Evolutionary conservation across 179 eudicot genomes (phyloP).

Genomic region (Pouteria campechiana): DNA sequence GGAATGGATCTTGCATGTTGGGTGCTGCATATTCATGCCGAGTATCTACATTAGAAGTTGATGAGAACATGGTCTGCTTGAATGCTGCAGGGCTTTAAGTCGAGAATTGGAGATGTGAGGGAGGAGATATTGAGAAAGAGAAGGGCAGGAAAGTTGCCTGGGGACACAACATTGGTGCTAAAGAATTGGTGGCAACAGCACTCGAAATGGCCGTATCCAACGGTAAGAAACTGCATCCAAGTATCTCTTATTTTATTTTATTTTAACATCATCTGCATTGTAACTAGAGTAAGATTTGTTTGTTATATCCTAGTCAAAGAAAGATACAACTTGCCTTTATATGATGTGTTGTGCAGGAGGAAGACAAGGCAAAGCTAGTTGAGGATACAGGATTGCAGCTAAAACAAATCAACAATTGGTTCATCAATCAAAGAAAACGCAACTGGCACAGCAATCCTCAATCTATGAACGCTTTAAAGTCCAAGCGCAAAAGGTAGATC

Average conservation of each 20-base stretch:
- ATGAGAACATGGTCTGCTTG: constrained; percentile 48
- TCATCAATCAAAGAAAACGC: constrained; percentile 95
- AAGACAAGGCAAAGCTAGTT: constrained; percentile 83
- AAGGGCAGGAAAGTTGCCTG: constrained; percentile 65
- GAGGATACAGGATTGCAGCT: constrained; percentile 94
- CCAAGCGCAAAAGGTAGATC: constrained; percentile 62
- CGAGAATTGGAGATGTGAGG: constrained; percentile 62
- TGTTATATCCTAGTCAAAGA: no score
- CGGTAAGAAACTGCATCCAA: constrained; percentile 40
- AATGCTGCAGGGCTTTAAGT: constrained; percentile 34
- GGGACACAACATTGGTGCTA: constrained; percentile 59
- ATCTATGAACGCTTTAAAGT: constrained; percentile 52
- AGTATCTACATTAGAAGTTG: constrained; percentile 37
- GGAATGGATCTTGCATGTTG: no score
- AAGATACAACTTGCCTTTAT: not conserved
- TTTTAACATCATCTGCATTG: not conserved
- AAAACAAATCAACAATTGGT: constrained; percentile 94
- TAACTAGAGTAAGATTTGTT: no score
- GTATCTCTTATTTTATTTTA: not conserved
- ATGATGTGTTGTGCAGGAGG: constrained; percentile 40
- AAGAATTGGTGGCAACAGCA: constrained; percentile 66
- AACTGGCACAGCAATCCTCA: constrained; percentile 93
- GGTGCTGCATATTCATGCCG: no score
- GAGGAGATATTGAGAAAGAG: constrained; percentile 82
- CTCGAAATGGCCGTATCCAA: constrained; percentile 66